Percentiles rank a stretch among this genome's conserved stretches.
Evolutionary conservation across 1,139 yeast genomes (phyloP).

Genomic region (Scheffersomyces segobiensis): DNA sequence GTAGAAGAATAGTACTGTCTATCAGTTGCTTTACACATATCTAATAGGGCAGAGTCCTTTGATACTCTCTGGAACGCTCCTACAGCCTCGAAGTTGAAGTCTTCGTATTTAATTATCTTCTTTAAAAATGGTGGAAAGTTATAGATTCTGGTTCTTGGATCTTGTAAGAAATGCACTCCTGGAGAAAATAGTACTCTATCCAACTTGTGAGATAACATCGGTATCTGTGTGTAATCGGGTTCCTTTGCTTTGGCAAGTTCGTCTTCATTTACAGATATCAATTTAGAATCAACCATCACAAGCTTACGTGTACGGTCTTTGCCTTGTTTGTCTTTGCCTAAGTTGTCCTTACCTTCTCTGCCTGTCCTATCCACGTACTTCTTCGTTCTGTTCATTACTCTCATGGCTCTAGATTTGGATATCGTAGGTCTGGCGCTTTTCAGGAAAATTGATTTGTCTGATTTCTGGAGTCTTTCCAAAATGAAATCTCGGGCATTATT

Average conservation of each 20-base stretch:
- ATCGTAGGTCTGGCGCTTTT: not conserved
- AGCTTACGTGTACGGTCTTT: not conserved
- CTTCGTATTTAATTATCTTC: conserved; percentile 62
- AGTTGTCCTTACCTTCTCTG: conserved; percentile 1
- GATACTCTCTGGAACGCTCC: conserved; percentile 66
- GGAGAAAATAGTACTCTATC: conserved; percentile 76
- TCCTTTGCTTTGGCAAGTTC: conserved; percentile 22
- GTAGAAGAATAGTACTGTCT: conserved; percentile 74
- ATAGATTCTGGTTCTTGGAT: conserved; percentile 70
- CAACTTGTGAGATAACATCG: conserved; percentile 59
- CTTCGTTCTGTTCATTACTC: not conserved
- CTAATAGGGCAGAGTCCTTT: conserved; percentile 49
- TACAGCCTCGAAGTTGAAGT: conserved; percentile 64
- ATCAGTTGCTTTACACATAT: conserved; percentile 45
- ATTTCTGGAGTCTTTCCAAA: not conserved
- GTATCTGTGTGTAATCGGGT: conserved; percentile 29
- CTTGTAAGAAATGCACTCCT: conserved; percentile 78
- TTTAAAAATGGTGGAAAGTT: conserved; percentile 68
- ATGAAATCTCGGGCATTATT: not conserved
- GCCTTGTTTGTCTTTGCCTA: conserved; percentile 1
- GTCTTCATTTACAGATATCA: conserved; percentile 8
- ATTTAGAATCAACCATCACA: not conserved
- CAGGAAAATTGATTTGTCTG: not conserved
- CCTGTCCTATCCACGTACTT: not conserved
- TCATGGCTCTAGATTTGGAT: not conserved